A percentile compares a stretch with the other conserved stretches of the same genome.
Evolutionary conservation across 148 eudicot species (phyloP).

Genomic region (Euryodendron excelsum): DNA sequence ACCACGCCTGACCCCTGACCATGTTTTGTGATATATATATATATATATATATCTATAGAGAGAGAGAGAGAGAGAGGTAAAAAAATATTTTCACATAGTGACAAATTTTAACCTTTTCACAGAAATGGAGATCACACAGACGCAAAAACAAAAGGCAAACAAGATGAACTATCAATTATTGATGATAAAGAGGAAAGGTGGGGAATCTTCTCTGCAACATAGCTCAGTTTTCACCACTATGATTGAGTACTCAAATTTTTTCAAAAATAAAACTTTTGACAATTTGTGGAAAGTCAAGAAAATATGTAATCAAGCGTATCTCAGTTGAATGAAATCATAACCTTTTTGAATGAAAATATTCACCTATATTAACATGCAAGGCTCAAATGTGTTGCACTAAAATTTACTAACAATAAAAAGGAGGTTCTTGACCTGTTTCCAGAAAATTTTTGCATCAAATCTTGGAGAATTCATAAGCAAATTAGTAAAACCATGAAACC

Average conservation of each 20-base stretch:
- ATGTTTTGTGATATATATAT: not conserved
- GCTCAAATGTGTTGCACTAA: not conserved
- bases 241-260: not conserved
- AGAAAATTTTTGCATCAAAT: not conserved
- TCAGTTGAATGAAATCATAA: too few relatives aligned
- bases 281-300: not conserved
- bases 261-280: not conserved
- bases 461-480: not conserved
- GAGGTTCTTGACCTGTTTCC: not conserved
- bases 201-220: constrained; percentile 29
- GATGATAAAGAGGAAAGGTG: constrained; percentile 28
- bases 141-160: constrained; percentile 28
- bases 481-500: not conserved
- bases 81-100: constrained; percentile 12
- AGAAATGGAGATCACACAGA: constrained; percentile 25
- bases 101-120: constrained; percentile 38
- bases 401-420: not conserved
- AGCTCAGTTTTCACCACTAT: constrained; percentile 15
- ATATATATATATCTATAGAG: too few relatives aligned
- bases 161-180: constrained; percentile 32
- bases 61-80: constrained; percentile 8
- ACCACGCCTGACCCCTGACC: not conserved
- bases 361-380: not conserved
- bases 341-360: not conserved
- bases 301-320: not conserved